These are phyloP conservation scores for Pythium sp. DNA, from an alignment of 352 stramenopile species.

Conservation along the genomic window DNA sequence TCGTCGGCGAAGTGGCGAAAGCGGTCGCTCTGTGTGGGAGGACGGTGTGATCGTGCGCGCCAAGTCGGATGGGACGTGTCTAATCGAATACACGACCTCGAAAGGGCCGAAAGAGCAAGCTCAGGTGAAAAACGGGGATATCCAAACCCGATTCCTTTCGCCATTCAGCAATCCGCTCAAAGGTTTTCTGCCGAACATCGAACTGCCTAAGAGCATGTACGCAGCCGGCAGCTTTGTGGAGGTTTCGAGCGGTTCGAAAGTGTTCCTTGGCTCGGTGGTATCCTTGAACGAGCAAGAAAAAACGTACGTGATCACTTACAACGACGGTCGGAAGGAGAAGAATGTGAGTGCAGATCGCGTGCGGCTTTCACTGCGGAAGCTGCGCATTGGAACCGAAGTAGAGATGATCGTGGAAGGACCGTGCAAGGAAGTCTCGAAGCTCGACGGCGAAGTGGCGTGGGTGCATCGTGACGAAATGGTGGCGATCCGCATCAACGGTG, in stretches of 20 bases:
- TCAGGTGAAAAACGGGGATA: slow-evolving; percentile 48
- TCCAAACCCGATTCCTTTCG: slow-evolving; percentile 39
- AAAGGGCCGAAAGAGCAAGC: slow-evolving; percentile 36
- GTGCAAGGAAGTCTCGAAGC: slow-evolving; percentile 66
- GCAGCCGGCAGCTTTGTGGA: slow-evolving; percentile 48
- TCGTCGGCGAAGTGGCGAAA: slow-evolving; percentile 25
- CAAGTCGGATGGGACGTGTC: slow-evolving; percentile 43
- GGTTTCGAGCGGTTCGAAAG: slow-evolving; percentile 38
- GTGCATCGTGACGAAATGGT: slow-evolving; percentile 73
- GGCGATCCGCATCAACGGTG: slow-evolving; percentile 52
- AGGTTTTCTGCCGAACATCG: slow-evolving; percentile 25
- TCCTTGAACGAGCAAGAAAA: slow-evolving; percentile 39
- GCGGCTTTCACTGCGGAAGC: slow-evolving; percentile 46
- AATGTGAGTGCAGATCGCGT: slow-evolving; percentile 47
- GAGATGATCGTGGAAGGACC: slow-evolving; percentile 74
- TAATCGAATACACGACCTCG: slow-evolving; percentile 36
- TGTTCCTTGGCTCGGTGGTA: slow-evolving; percentile 44
- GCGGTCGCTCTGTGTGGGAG: slow-evolving; percentile 30
- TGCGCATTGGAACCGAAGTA: slow-evolving; percentile 62
- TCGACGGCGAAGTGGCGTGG: slow-evolving; percentile 72
- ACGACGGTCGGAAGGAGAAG: slow-evolving; percentile 61
- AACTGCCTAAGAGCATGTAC: slow-evolving; percentile 29
- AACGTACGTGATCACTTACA: slow-evolving; percentile 56
- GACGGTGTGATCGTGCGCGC: slow-evolving; percentile 47
- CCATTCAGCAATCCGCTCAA: slow-evolving; percentile 29